Percentiles rank a stretch among this genome's conserved stretches.
These are phyloP conservation scores for Polytrichum formosum DNA, from an alignment of 225 moss, liverwort and hornwort genomes.

Conservation along the genomic window DNA sequence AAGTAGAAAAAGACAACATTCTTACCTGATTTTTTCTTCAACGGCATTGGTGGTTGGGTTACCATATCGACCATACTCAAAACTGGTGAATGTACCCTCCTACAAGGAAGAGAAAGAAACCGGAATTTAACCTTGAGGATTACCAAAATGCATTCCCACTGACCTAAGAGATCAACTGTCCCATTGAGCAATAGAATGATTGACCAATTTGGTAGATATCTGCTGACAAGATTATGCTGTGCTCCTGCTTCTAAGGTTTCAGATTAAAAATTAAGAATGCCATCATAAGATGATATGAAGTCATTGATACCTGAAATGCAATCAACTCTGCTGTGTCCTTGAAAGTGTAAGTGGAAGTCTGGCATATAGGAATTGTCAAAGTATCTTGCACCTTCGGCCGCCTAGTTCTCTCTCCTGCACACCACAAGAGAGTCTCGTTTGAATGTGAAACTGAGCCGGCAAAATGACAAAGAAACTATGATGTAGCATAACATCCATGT, in stretches of 20 bases:
- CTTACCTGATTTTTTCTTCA: slow-evolving; percentile 95
- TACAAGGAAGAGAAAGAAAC: slow-evolving; percentile 11
- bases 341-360: slow-evolving; percentile 94
- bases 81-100: slow-evolving; percentile 85
- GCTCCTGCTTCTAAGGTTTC: too few relatives aligned
- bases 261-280: too few relatives aligned
- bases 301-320: slow-evolving; percentile 71
- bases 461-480: too few relatives aligned
- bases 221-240: too few relatives aligned
- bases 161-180: too few relatives aligned
- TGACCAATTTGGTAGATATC: too few relatives aligned
- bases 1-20: background rate
- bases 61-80: slow-evolving; percentile 97
- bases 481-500: too few relatives aligned
- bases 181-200: too few relatives aligned
- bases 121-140: too few relatives aligned
- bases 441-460: too few relatives aligned
- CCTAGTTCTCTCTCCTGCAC: slow-evolving; percentile 79
- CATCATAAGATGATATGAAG: too few relatives aligned
- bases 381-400: slow-evolving; percentile 77
- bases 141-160: too few relatives aligned
- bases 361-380: slow-evolving; percentile 92
- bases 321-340: slow-evolving; percentile 96
- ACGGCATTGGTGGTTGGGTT: slow-evolving; percentile 93
- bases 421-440: background rate